phyloP scores from a whole-genome alignment of 768 basidiomycete species.

The Leccinum longicurvipes region DNA sequence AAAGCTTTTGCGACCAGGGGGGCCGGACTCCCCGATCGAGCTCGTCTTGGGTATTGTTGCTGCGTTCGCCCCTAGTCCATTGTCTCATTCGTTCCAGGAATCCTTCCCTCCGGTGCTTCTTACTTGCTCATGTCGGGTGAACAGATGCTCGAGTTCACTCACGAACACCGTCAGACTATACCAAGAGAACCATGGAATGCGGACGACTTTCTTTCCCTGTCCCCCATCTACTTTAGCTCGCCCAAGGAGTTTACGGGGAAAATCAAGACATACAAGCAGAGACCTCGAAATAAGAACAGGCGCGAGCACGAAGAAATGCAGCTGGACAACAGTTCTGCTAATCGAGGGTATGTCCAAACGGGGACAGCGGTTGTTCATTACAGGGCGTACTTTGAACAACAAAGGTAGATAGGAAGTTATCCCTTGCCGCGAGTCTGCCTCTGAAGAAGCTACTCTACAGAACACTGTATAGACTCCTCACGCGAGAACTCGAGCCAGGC shows the following conservation, averaged over 20 bases:
- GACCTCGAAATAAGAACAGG: constrained; percentile 32
- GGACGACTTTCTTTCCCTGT: constrained; percentile 41
- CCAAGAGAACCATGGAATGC: constrained; percentile 16
- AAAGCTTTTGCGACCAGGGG: constrained; percentile 29
- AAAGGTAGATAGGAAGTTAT: constrained; percentile 24
- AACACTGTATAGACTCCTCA: constrained; percentile 32
- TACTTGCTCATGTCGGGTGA: constrained; percentile 41
- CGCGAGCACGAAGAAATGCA: constrained; percentile 4
- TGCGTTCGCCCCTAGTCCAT: not conserved
- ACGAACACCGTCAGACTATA: constrained; percentile 10
- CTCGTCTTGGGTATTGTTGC: constrained; percentile 40
- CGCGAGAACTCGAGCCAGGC: constrained; percentile 17
- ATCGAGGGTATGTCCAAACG: constrained; percentile 32
- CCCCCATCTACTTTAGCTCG: constrained; percentile 42
- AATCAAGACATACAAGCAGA: constrained; percentile 37
- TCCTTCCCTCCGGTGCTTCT: constrained; percentile 41
- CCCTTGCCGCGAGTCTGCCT: not conserved
- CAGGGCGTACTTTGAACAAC: constrained; percentile 47
- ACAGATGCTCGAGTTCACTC: constrained; percentile 28
- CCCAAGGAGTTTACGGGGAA: constrained; percentile 35
- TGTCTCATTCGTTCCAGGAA: constrained; percentile 31
- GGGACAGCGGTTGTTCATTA: constrained; percentile 19
- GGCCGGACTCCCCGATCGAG: constrained; percentile 33
- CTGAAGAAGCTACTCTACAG: constrained; percentile 20
- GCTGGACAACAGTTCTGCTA: constrained; percentile 42